Percentiles rank a stretch among this genome's conserved stretches.
Conservation (phyloP, 306 rosid species). For the Gynostemma pentaphyllum region DNA sequence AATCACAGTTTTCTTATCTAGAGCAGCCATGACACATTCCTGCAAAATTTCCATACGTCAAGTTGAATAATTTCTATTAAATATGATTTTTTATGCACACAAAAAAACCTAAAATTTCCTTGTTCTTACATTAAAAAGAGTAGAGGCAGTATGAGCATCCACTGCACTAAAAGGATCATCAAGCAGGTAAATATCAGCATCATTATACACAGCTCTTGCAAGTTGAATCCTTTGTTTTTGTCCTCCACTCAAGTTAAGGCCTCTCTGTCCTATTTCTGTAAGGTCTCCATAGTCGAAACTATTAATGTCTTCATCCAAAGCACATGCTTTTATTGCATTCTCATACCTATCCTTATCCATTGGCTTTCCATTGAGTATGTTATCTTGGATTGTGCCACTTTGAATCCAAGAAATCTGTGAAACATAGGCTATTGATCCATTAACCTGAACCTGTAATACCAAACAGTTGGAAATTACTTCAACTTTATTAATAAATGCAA, state of each 20-base stretch:
- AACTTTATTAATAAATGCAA: not conserved
- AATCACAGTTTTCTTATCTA: slow-evolving; percentile 50
- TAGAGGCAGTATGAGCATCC: slow-evolving; percentile 67
- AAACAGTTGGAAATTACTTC: not conserved
- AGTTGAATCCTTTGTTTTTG: slow-evolving; percentile 84
- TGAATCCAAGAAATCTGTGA: slow-evolving; percentile 80
- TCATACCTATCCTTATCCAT: slow-evolving; percentile 48
- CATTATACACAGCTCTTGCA: slow-evolving; percentile 69
- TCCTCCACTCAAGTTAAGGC: slow-evolving; percentile 86
- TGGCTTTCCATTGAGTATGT: slow-evolving; percentile 61
- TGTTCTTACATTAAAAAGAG: slow-evolving; percentile 47
- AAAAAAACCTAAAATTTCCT: not conserved
- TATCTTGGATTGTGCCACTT: slow-evolving; percentile 65
- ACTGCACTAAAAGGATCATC: slow-evolving; percentile 89
- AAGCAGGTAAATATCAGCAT: slow-evolving; percentile 63
- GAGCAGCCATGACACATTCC: slow-evolving; percentile 65
- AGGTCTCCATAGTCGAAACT: slow-evolving; percentile 65
- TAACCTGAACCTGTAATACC: slow-evolving; percentile 38
- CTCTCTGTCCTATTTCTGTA: slow-evolving; percentile 84
- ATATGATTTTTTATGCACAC: not conserved
- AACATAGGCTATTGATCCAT: slow-evolving; percentile 58
- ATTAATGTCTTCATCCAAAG: slow-evolving; percentile 51
- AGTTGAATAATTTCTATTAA: not conserved
- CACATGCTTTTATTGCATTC: slow-evolving; percentile 51
- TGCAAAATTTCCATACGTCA: slow-evolving; percentile 13